Conservation (phyloP, 169 alveolate species). For the Ichthyophthirius multifiliis region DNA sequence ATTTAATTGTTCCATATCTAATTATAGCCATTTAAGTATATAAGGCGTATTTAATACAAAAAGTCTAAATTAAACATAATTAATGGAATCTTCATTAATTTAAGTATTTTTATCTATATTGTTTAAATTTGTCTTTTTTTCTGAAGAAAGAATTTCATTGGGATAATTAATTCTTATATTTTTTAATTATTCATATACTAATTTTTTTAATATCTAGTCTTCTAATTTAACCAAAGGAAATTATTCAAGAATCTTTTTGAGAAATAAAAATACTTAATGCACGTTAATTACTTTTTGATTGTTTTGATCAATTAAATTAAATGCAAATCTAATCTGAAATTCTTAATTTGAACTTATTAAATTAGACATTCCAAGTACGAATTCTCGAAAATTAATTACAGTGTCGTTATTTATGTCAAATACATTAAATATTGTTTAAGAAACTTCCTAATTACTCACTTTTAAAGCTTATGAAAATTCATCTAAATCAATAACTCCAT, state of each 20-base stretch:
- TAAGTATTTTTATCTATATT: neutral
- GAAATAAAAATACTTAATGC: neutral
- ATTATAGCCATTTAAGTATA: neutral
- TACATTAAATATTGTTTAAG: slow-evolving; percentile 34
- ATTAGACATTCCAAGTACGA: slow-evolving; percentile 52
- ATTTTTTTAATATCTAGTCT: neutral
- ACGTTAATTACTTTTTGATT: slow-evolving; percentile 20
- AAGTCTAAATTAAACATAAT: neutral
- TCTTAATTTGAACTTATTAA: slow-evolving; percentile 42
- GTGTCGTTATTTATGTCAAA: slow-evolving; percentile 57
- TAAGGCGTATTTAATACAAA: neutral
- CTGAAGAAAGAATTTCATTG: neutral
- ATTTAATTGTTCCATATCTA: neutral
- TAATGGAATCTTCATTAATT: neutral
- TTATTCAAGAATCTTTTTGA: slow-evolving; percentile 11
- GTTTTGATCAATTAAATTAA: slow-evolving; percentile 33
- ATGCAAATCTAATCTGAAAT: slow-evolving; percentile 34
- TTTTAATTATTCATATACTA: neutral
- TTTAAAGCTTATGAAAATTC: slow-evolving; percentile 54
- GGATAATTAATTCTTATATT: neutral
- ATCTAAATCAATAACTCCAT: slow-evolving; percentile 65
- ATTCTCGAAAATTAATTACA: slow-evolving; percentile 63
- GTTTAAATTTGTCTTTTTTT: neutral
- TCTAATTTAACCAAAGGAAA: neutral
- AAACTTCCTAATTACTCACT: slow-evolving; percentile 12